These are phyloP conservation scores for Cutaneotrichosporon curvatum DNA, from an alignment of 1,284 basidiomycete genomes.

Conservation along the genomic window DNA sequence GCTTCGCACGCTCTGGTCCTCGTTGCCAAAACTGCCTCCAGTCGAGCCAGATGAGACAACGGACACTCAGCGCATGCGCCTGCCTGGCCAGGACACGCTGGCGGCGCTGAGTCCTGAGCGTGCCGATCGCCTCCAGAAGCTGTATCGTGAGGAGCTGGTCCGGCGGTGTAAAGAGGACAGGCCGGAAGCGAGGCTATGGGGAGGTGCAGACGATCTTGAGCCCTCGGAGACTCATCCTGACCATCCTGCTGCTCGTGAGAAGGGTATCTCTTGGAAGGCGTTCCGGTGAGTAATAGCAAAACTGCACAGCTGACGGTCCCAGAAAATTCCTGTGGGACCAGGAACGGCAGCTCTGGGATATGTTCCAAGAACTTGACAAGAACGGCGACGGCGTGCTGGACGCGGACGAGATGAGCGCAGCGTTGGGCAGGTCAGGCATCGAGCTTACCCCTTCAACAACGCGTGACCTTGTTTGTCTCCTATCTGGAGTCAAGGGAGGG, in stretches of 20 bases:
- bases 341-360: constrained; percentile 69
- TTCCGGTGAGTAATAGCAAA: constrained; percentile 51
- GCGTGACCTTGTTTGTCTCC: constrained; percentile 69
- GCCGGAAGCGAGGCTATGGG: constrained; percentile 45
- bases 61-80: constrained; percentile 33
- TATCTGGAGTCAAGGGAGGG: constrained; percentile 51
- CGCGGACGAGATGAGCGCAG: constrained; percentile 60
- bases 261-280: constrained; percentile 62
- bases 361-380: constrained; percentile 80
- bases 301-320: too few species aligned
- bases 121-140: constrained; percentile 59
- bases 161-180: constrained; percentile 50
- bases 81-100: constrained; percentile 44
- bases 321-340: constrained; percentile 36
- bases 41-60: constrained; percentile 25
- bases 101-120: constrained; percentile 57
- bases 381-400: constrained; percentile 78
- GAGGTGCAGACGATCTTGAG: constrained; percentile 49
- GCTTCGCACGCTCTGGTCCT: constrained; percentile 42
- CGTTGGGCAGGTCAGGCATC: constrained; percentile 67
- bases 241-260: constrained; percentile 22
- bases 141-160: constrained; percentile 72
- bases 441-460: constrained; percentile 59
- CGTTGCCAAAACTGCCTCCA: constrained; percentile 37
- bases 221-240: constrained; percentile 13